phyloP scores from a whole-genome alignment of 306 rosid genomes.

The Sicyos baderoa region DNA sequence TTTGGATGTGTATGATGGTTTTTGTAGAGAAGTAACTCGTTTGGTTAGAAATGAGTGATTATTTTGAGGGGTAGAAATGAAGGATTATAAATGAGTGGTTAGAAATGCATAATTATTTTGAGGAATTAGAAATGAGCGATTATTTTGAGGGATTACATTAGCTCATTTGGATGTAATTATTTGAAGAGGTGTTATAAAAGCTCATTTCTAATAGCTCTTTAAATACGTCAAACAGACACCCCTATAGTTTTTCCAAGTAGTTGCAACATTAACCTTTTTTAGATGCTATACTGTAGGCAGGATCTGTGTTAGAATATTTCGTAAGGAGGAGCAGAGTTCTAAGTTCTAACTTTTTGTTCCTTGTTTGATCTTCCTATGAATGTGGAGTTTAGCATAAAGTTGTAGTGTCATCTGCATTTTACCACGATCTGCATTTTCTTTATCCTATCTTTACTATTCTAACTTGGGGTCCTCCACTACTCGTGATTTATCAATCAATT shows the following conservation, averaged over 20 bases:
- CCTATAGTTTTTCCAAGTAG: neutral
- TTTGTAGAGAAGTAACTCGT: too few relatives aligned
- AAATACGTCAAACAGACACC: too few relatives aligned
- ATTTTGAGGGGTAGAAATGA: too few relatives aligned
- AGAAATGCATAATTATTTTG: too few relatives aligned
- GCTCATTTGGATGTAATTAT: too few relatives aligned
- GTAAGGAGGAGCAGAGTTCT: neutral
- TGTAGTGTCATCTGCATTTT: neutral
- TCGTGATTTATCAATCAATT: constrained; percentile 22
- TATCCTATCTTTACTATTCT: constrained; percentile 8
- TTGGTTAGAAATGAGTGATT: too few relatives aligned
- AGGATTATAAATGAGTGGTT: too few relatives aligned
- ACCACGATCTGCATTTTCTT: neutral
- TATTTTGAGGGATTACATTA: too few relatives aligned
- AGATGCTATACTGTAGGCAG: neutral
- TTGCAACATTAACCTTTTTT: neutral
- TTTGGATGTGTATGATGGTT: too few relatives aligned
- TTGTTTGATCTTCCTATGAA: neutral
- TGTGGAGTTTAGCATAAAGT: neutral
- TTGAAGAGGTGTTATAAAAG: too few relatives aligned
- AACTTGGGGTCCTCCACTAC: neutral
- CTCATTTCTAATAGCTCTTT: too few relatives aligned
- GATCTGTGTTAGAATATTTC: neutral
- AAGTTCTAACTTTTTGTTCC: neutral
- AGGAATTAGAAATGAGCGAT: too few relatives aligned